Percentiles rank a stretch among this genome's conserved stretches.
Conservation (phyloP, 2,329 filamentous ascomycete genomes). For the Xylariaceae sp. region DNA sequence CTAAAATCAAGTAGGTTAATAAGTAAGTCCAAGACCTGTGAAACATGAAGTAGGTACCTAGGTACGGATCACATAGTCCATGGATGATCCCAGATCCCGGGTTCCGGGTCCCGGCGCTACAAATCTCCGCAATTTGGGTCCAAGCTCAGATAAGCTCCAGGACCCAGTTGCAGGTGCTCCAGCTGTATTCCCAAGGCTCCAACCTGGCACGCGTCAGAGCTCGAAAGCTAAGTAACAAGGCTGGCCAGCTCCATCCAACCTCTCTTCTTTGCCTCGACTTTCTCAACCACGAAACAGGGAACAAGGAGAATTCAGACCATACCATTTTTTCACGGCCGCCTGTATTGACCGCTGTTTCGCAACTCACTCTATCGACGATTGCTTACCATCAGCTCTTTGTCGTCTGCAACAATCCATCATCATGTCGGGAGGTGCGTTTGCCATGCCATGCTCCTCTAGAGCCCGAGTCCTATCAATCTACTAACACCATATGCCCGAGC, state of each 20-base stretch:
- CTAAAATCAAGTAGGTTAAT: no score
- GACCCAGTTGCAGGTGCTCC: slow-evolving; percentile 13
- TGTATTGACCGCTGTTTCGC: not conserved
- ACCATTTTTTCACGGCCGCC: not conserved
- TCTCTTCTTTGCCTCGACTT: slow-evolving; percentile 6
- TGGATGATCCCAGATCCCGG: not conserved
- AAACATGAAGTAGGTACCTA: no score
- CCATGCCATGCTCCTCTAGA: slow-evolving; percentile 14
- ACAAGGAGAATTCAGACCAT: not conserved
- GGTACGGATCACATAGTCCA: not conserved
- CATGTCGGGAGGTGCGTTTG: slow-evolving; percentile 52
- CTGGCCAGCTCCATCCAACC: slow-evolving; percentile 9
- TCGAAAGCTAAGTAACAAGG: slow-evolving; percentile 17
- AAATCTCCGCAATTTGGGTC: slow-evolving; percentile 17
- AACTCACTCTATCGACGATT: not conserved
- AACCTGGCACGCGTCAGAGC: slow-evolving; percentile 27
- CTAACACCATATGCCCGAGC: slow-evolving; percentile 32
- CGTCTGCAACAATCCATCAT: slow-evolving; percentile 35
- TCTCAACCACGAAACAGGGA: not conserved
- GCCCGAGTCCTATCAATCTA: slow-evolving; percentile 15
- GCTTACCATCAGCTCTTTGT: slow-evolving; percentile 7
- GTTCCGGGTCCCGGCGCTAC: slow-evolving; percentile 7
- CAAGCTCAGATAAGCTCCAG: slow-evolving; percentile 6
- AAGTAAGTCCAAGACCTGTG: no score
- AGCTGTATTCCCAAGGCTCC: slow-evolving; percentile 14